Conservation (phyloP, 148 eudicot species). For the Hydrangea macrophylla region DNA sequence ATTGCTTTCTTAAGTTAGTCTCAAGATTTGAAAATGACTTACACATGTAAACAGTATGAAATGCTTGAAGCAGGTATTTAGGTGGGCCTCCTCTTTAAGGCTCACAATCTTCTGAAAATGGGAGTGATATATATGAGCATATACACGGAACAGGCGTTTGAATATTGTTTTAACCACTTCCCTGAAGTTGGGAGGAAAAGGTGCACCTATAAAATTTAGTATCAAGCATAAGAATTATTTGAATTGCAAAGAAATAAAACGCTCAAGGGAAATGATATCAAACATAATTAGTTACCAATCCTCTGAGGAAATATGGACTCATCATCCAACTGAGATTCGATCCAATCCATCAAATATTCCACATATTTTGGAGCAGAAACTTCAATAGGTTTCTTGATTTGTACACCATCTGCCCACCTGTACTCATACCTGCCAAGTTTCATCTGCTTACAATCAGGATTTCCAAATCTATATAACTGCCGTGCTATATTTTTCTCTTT, state of each 20-base stretch:
- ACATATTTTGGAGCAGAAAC: constrained; percentile 98
- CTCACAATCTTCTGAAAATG: constrained; percentile 99
- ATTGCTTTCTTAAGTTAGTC: background rate
- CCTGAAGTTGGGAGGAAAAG: constrained; percentile 89
- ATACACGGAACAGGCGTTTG: constrained; percentile 92
- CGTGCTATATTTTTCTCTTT: no score
- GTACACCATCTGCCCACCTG: constrained; percentile 98
- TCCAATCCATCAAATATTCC: constrained; percentile 97
- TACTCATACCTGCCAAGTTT: constrained; percentile 73
- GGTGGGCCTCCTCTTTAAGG: constrained; percentile 96
- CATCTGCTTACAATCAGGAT: constrained; percentile 13
- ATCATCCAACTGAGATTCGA: constrained; percentile 89
- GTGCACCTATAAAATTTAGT: constrained; percentile 60
- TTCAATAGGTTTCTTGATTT: constrained; percentile 94
- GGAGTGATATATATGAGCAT: constrained; percentile 96
- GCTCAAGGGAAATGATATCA: constrained; percentile 3
- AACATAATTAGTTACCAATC: constrained; percentile 50
- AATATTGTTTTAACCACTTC: constrained; percentile 95
- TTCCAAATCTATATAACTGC: constrained; percentile 5
- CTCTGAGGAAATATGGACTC: constrained; percentile 95
- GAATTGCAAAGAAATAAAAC: background rate
- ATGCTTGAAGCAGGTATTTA: constrained; percentile 98
- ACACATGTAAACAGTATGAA: constrained; percentile 90
- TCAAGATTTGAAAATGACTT: constrained; percentile 34
- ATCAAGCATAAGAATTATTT: background rate